A percentile compares a stretch with the other conserved stretches of the same genome.
These are phyloP conservation scores for Wickerhamomyces queroliae DNA, from an alignment of 805 yeast species.

Conservation along the genomic window DNA sequence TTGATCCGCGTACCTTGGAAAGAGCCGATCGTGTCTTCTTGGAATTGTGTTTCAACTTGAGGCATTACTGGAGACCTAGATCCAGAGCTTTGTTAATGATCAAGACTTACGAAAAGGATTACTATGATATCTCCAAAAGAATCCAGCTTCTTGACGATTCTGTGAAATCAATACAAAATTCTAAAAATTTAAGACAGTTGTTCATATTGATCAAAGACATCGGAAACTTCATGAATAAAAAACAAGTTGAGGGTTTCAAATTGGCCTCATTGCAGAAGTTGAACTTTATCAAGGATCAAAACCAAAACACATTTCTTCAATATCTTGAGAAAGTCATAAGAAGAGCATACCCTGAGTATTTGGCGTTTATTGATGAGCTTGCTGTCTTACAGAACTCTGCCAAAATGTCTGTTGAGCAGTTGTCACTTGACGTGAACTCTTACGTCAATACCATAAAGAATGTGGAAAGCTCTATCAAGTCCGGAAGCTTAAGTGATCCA, in stretches of 20 bases:
- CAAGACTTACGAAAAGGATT: constrained; percentile 72
- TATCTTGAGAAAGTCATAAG: constrained; percentile 89
- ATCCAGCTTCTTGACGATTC: constrained; percentile 71
- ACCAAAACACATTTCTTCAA: constrained; percentile 82
- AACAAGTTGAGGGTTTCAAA: constrained; percentile 91
- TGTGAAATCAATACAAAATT: constrained; percentile 54
- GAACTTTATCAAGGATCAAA: constrained; percentile 84
- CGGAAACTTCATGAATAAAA: constrained; percentile 96
- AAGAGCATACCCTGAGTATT: constrained; percentile 73
- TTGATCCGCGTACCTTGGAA: constrained; percentile 71
- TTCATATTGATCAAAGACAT: constrained; percentile 83
- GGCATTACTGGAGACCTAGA: constrained; percentile 89
- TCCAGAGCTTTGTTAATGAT: constrained; percentile 74
- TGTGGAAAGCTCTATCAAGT: constrained; percentile 65
- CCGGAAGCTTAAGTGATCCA: constrained; percentile 83
- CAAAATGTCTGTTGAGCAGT: constrained; percentile 76
- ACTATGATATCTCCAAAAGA: constrained; percentile 61
- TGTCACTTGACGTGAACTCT: constrained; percentile 64
- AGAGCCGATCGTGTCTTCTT: constrained; percentile 83
- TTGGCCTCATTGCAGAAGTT: constrained; percentile 84
- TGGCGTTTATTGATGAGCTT: constrained; percentile 70
- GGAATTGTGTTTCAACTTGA: constrained; percentile 77
- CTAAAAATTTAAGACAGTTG: constrained; percentile 63
- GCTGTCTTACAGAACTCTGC: constrained; percentile 43
- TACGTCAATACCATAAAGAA: constrained; percentile 58